Conservation (phyloP, 1,139 yeast genomes). For the Protomyces macrosporus region DNA sequence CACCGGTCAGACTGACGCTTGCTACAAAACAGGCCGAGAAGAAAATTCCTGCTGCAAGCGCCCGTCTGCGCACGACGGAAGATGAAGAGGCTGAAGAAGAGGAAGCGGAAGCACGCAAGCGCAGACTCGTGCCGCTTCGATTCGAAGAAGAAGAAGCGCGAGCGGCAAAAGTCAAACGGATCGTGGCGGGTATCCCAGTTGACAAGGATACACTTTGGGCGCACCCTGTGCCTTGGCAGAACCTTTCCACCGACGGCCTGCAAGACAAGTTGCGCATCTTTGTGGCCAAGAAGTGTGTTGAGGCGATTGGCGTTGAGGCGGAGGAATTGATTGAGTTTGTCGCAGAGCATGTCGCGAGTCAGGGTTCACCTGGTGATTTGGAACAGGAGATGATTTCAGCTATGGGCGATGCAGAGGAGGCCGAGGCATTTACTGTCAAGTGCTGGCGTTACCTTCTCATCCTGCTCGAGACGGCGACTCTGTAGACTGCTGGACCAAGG, state of each 20-base stretch:
- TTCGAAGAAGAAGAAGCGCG: conserved; percentile 9
- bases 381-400: conserved; percentile 12
- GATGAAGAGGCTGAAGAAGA: conserved; percentile 30
- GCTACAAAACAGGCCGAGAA: conserved; percentile 14
- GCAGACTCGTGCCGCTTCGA: conserved; percentile 22
- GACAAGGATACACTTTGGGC: conserved; percentile 33
- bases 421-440: conserved; percentile 35
- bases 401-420: conserved; percentile 36
- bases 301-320: conserved; percentile 40
- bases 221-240: conserved; percentile 36
- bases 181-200: conserved; percentile 31
- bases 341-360: neutral
- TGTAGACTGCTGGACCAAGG: neutral
- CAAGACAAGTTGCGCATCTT: conserved; percentile 35
- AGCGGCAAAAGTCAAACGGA: neutral
- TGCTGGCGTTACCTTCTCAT: conserved; percentile 37
- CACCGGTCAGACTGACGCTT: conserved; percentile 22
- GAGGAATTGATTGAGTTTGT: conserved; percentile 36
- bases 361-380: neutral
- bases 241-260: conserved; percentile 33
- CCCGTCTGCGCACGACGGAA: conserved; percentile 20
- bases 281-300: conserved; percentile 36
- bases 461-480: neutral
- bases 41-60: neutral
- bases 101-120: conserved; percentile 19